These are phyloP conservation scores for Leishmania tropica DNA, from an alignment of 208 protist genomes.

Conservation along the genomic window DNA sequence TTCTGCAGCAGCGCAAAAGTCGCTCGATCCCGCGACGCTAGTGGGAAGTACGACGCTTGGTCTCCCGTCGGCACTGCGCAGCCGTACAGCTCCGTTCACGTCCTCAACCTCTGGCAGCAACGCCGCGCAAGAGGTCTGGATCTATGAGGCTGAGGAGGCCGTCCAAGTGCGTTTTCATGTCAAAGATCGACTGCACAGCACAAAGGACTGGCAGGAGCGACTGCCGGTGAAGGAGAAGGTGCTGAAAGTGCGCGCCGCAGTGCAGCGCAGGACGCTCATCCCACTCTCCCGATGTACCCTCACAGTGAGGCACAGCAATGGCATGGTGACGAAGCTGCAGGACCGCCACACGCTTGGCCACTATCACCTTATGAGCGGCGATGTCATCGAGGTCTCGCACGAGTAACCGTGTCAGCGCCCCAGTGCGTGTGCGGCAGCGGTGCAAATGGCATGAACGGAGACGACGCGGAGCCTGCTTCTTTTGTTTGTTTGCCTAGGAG, in stretches of 20 bases:
- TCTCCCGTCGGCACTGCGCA: conserved; percentile 37
- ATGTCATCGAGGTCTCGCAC: conserved; percentile 73
- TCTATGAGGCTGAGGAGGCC: conserved; percentile 67
- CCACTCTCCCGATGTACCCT: conserved; percentile 82
- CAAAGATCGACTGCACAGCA: conserved; percentile 41
- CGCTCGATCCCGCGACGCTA: conserved; percentile 40
- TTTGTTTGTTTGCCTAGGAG: not conserved
- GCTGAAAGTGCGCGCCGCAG: conserved; percentile 68
- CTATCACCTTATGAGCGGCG: conserved; percentile 71
- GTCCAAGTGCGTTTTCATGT: conserved; percentile 57
- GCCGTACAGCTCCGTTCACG: not conserved
- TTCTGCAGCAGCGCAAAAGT: conserved; percentile 14
- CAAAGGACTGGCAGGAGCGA: conserved; percentile 70
- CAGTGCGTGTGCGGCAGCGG: not conserved
- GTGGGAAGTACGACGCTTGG: conserved; percentile 71
- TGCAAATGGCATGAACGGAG: not conserved
- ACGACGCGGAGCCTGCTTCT: not conserved
- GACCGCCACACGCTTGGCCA: conserved; percentile 77
- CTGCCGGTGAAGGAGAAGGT: conserved; percentile 74
- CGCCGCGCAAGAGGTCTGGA: conserved; percentile 51
- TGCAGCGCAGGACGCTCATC: conserved; percentile 84
- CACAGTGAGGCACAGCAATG: conserved; percentile 23
- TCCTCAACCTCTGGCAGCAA: not conserved
- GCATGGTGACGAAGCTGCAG: conserved; percentile 35
- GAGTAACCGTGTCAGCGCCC: conserved; percentile 40